Percentiles rank a stretch among this genome's conserved stretches.
These are phyloP conservation scores for Mycena alexandri DNA, from an alignment of 768 basidiomycete genomes.

Conservation along the genomic window DNA sequence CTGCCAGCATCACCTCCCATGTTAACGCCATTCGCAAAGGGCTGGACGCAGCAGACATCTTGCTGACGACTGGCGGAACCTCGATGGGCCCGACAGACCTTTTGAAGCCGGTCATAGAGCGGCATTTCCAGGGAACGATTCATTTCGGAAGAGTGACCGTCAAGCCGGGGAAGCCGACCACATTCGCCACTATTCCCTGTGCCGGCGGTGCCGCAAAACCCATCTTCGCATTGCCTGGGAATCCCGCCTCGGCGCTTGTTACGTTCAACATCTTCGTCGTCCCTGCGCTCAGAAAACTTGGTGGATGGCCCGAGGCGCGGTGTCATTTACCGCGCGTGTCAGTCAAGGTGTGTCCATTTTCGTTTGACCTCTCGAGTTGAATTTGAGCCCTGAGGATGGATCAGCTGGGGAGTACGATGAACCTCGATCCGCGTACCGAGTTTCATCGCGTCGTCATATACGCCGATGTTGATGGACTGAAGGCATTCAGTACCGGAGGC, in stretches of 20 bases:
- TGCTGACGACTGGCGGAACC: constrained; percentile 90
- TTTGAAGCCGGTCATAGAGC: constrained; percentile 90
- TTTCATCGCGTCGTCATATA: constrained; percentile 84
- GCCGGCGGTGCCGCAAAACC: constrained; percentile 61
- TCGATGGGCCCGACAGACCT: constrained; percentile 93
- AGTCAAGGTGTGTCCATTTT: constrained; percentile 67
- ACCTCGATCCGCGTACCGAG: constrained; percentile 80
- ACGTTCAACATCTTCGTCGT: constrained; percentile 89
- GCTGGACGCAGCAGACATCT: constrained; percentile 73
- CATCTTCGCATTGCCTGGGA: constrained; percentile 89
- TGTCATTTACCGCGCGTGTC: constrained; percentile 72
- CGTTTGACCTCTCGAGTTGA: too few species aligned
- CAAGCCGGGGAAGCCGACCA: constrained; percentile 91
- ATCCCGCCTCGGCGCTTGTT: constrained; percentile 90
- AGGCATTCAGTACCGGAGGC: constrained; percentile 86
- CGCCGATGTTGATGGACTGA: constrained; percentile 60
- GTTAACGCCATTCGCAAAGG: constrained; percentile 68
- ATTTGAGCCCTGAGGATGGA: background rate
- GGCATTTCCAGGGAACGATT: constrained; percentile 77
- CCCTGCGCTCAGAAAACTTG: constrained; percentile 80
- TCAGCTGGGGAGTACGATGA: constrained; percentile 72
- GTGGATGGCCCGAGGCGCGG: constrained; percentile 69
- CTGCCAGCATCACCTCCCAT: constrained; percentile 67
- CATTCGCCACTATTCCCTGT: constrained; percentile 82
- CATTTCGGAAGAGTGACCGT: constrained; percentile 90